Evolutionary conservation across 176 grass and related monocot species (phyloP), one percentile per base, ranked within the genome.

Genomic region (Phoenix dactylifera): DNA sequence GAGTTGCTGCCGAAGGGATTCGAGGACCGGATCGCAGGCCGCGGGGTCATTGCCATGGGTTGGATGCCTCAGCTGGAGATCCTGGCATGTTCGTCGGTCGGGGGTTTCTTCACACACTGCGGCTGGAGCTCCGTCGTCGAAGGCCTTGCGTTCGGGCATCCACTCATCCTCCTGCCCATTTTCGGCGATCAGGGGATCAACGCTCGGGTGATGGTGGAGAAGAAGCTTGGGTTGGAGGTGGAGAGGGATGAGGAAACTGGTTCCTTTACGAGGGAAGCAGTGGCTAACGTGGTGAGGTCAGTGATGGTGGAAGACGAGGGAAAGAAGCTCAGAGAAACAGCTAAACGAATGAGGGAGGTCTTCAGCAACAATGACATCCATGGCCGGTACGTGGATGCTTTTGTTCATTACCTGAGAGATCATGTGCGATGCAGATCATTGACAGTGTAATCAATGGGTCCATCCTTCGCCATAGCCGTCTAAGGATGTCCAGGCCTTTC

Each of bases 161-260:
- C 63, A 68, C 30, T 84, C 6, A 55, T 81, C 48, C 23, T 87
- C 49, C 69, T 93, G 74, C 89, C 89, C 5, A 7, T 93, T 4
- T 18, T 87, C 17, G 83, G 76, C 49, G 89, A 84, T 32, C 89
- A 93, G 24, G 84, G 89, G 3, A 75, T 87, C 18, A 93, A 76
- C 17, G 74, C 80, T 18, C 65, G 89, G 65, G 50, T 55, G 7
- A 59, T 93, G 23, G 84, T 63, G 28, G 63, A 1, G 63, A 52
- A 15, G 7, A 50, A 64, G 3, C 51, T 82, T 12, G 78, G 78
- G 0, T 18, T 74, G 16, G 75, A 78, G 63, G 52, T 82, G 22
- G 18, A 18, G 0, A 57, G 79, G 63, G n/a, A 72, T 14, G 26
- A 62, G 1, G n/a, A 17, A 7, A 71, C 57, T 3, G 70, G 74